phyloP scores from a whole-genome alignment of 2,329 filamentous ascomycete genomes.

The Botrytis porri region DNA sequence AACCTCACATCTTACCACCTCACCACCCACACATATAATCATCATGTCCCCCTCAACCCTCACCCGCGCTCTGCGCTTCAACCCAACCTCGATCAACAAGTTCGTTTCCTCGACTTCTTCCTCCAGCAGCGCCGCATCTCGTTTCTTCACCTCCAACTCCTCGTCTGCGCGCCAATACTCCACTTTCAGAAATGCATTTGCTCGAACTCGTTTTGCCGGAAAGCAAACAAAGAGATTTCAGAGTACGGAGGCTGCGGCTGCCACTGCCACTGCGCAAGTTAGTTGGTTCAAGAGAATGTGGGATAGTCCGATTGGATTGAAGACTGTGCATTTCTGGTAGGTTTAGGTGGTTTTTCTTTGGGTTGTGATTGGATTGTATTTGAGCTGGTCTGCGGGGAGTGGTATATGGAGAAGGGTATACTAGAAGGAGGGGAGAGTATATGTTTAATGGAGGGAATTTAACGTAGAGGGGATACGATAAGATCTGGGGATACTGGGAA shows the following conservation, averaged over 20 bases:
- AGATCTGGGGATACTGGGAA: neutral
- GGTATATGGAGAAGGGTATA: too few relatives aligned
- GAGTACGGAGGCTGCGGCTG: conserved; percentile 53
- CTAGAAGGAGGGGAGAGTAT: neutral
- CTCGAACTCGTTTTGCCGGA: neutral
- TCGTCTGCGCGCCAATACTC: conserved; percentile 50
- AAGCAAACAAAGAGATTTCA: conserved; percentile 60
- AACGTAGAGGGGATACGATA: neutral
- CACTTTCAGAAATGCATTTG: conserved; percentile 25
- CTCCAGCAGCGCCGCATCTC: conserved; percentile 41
- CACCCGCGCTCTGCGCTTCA: conserved; percentile 15
- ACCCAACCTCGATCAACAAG: conserved; percentile 7
- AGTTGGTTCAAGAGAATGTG: conserved; percentile 75
- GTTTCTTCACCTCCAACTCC: conserved; percentile 44
- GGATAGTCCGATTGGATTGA: conserved; percentile 76
- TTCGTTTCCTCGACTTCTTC: conserved; percentile 4
- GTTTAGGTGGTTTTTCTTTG: conserved; percentile 28
- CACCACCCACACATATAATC: neutral
- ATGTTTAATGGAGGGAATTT: neutral
- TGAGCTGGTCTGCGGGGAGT: neutral
- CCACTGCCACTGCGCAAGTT: conserved; percentile 39
- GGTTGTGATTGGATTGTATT: neutral
- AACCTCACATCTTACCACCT: neutral
- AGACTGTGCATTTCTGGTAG: conserved; percentile 98
- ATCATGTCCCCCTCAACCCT: neutral